These are phyloP conservation scores for Metschnikowia colocasiae DNA, from an alignment of 805 yeast genomes.

Conservation along the genomic window DNA sequence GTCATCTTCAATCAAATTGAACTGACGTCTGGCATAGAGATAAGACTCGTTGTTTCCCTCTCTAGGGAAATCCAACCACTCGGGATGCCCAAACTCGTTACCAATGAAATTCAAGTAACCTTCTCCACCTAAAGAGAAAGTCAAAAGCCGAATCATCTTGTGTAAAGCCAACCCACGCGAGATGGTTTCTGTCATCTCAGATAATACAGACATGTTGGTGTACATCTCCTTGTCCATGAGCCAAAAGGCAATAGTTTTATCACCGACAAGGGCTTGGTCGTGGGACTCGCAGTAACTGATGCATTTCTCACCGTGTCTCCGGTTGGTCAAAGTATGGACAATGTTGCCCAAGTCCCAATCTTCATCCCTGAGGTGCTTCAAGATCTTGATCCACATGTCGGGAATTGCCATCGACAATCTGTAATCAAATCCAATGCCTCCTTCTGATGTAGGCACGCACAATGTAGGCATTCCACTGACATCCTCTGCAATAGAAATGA, in stretches of 20 bases:
- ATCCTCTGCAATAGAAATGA: slow-evolving; percentile 89
- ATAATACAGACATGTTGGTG: slow-evolving; percentile 81
- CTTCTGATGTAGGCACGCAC: slow-evolving; percentile 66
- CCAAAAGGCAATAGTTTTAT: slow-evolving; percentile 96
- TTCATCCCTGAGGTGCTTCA: slow-evolving; percentile 81
- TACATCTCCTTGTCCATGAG: slow-evolving; percentile 98
- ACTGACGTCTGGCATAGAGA: slow-evolving; percentile 94
- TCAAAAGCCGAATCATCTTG: slow-evolving; percentile 82
- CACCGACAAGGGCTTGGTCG: slow-evolving; percentile 97
- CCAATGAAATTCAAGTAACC: slow-evolving; percentile 96
- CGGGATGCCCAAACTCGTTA: slow-evolving; percentile 98
- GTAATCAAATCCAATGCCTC: slow-evolving; percentile 94
- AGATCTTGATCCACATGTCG: slow-evolving; percentile 96
- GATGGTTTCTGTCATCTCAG: slow-evolving; percentile 70
- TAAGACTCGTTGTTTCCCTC: slow-evolving; percentile 82
- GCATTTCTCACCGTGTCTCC: slow-evolving; percentile 85
- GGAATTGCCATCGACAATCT: slow-evolving; percentile 96
- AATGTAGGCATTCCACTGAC: slow-evolving; percentile 97
- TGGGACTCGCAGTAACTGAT: slow-evolving; percentile 93
- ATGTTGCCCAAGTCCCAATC: slow-evolving; percentile 88
- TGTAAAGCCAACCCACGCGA: slow-evolving; percentile 91
- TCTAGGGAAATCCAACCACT: slow-evolving; percentile 97
- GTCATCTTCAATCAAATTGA: slow-evolving; percentile 78
- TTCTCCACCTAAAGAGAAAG: slow-evolving; percentile 94
- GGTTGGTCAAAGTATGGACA: slow-evolving; percentile 76